Base-by-base conservation (phyloP, 768 basidiomycete species). In the Leccinum broughii region DNA sequence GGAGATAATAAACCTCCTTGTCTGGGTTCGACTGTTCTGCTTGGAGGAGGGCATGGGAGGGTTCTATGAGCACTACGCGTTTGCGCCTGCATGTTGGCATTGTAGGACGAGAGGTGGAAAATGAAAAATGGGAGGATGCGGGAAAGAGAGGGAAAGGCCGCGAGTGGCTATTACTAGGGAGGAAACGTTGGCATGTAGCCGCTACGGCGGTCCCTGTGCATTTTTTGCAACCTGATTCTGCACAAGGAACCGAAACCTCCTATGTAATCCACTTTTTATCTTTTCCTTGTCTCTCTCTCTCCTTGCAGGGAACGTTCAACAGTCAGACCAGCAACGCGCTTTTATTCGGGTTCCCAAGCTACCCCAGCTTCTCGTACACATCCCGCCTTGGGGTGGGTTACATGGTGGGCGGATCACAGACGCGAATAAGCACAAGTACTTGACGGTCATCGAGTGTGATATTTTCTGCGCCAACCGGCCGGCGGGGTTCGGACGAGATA, bases 41-140 rank as follows among this genome's bases (percentile, higher is more conserved):
- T 63, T 84, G 82, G 63, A 90, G 80, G 71, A 93, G 86, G 66
- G 83, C 76, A 51, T 84, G 82, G 55, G 90, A 85, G 64, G 90
- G 88, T 76, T 92, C 86, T 66, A 86, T 91, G 82, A 93, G 90
- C 71, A 93, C 85, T 66, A 93, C 91, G 81, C 90, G 85, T 77
- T 93, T 93, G 80, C 91, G 88, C 68, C 91, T 86, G 78, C 90
- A 93, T 70, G 90, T 91, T 67, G 91, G 91, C 91, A 93, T 93
- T 68, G 73, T 70, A 72, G 74, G 71, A 72, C 75, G 72, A 63
- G 70, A 69, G 75, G 76, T 76, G 74, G 77, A 76, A 75, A 76
- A 73, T 75, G 75, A 76, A 77, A 77, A 72, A 66, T 66, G 73
- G 71, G 79, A 79, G 79, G 78, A 82, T 78, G 79, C 80, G 78